A percentile compares a stretch with the other conserved stretches of the same genome.
phyloP scores from a whole-genome alignment of 257 asterid genomes.

The Forsythia suspensa region DNA sequence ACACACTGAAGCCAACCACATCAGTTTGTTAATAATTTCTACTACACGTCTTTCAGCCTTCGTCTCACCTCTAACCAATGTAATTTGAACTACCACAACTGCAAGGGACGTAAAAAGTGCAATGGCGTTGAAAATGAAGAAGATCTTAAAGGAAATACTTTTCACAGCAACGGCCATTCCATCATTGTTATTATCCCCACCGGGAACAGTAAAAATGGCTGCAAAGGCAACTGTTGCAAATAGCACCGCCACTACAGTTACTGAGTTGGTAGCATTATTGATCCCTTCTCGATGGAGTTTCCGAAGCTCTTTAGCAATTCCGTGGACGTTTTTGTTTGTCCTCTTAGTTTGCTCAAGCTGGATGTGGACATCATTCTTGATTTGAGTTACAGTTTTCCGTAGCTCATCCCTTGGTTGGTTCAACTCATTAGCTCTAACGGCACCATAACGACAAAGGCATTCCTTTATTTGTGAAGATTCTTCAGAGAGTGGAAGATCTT shows the following conservation, averaged over 20 bases:
- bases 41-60: constrained; percentile 55
- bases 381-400: constrained; percentile 55
- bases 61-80: constrained; percentile 53
- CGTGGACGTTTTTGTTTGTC: constrained; percentile 50
- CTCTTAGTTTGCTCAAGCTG: constrained; percentile 62
- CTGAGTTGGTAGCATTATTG: constrained; percentile 64
- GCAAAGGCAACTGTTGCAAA: constrained; percentile 68
- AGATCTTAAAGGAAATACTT: constrained; percentile 42
- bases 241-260: constrained; percentile 62
- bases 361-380: constrained; percentile 53
- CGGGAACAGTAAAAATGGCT: constrained; percentile 62
- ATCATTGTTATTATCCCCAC: constrained; percentile 35
- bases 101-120: constrained; percentile 64
- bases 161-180: constrained; percentile 51
- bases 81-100: constrained; percentile 58
- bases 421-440: constrained; percentile 58
- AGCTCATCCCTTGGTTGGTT: constrained; percentile 62
- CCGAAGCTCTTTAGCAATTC: constrained; percentile 59
- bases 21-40: constrained; percentile 53
- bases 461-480: constrained; percentile 53
- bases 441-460: constrained; percentile 47
- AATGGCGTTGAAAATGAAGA: constrained; percentile 54
- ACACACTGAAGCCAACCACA: constrained; percentile 67
- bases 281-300: constrained; percentile 62
- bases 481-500: constrained; percentile 53